Percentiles rank a stretch among this genome's conserved stretches.
These are phyloP conservation scores for Taphrina communis DNA, from an alignment of 1,139 yeast genomes.

Conservation along the genomic window DNA sequence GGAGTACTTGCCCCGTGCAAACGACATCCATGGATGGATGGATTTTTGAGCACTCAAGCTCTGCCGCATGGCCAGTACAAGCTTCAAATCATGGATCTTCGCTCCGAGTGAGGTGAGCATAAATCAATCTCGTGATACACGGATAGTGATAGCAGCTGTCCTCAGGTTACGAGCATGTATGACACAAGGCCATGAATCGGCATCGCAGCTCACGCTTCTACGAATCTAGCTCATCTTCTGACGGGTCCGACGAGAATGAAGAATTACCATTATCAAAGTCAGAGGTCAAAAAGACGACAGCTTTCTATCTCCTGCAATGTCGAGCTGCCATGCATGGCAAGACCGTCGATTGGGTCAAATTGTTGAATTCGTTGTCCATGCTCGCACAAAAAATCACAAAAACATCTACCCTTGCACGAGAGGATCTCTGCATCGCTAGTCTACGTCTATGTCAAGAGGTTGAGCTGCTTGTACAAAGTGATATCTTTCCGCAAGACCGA, in stretches of 20 bases:
- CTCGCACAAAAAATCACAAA: conserved; percentile 8
- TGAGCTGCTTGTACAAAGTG: conserved; percentile 4
- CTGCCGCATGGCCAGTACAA: too few species aligned
- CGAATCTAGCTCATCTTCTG: conserved; percentile 22
- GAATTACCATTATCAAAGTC: conserved; percentile 1
- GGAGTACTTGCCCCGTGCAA: background rate
- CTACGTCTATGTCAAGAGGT: conserved; percentile 11
- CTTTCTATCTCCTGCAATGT: conserved; percentile 10
- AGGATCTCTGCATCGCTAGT: conserved; percentile 16
- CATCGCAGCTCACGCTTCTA: conserved; percentile 18
- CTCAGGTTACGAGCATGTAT: background rate
- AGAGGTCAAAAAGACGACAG: conserved; percentile 12
- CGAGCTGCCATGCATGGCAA: conserved; percentile 20
- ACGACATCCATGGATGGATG: background rate
- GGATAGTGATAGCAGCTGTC: background rate
- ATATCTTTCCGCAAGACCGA: conserved; percentile 16
- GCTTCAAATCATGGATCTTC: too few species aligned
- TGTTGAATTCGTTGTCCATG: conserved; percentile 1
- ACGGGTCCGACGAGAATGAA: background rate
- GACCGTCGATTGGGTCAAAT: conserved; percentile 8
- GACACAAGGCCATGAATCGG: background rate
- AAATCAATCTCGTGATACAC: too few species aligned
- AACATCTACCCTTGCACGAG: background rate
- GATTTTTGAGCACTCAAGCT: too few species aligned
- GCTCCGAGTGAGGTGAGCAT: too few species aligned